Evolutionary conservation across 106 monocot species (phyloP), one percentile per base, ranked within the genome.

Genomic region (Triglochin maritima): DNA sequence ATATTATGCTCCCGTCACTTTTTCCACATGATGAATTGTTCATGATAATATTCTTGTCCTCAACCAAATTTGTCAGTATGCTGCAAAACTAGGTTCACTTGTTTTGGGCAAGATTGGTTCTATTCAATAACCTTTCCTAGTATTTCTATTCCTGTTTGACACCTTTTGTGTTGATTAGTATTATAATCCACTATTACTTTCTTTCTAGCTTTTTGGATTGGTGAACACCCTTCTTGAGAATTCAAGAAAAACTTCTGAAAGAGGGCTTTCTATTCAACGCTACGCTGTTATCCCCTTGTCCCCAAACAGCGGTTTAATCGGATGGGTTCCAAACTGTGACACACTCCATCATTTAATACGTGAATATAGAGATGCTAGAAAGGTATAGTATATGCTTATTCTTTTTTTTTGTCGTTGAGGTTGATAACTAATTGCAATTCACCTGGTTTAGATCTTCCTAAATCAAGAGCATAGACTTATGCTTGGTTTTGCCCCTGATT

Each of bases 301-400:
- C 47, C 96, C 96, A 59, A 98, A 98, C 57, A 98, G 96, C 69
- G 96, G 96, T 12, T 84, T 98, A 63, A 98, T 98, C 71, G 96
- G 75, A 61, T 98, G 96, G 96, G 96, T 98, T 79, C 91, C 96
- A 61, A 84, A 98, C 56, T 98, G 96, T 70, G 96, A 98, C 59
- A 98, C 96, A 5, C 74, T 98, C 5, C 96, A 98, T 65, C 84
- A 91, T 57, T 82, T 98, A 63, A 98, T 98, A 67, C 72, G 88
- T 56, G 96, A 98, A 77, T 98, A 91, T 47, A 77, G 96, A 63
- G 96, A 98, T 73, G 84, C 96, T 6, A 81, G 91, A 70, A 98
- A 92, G 96, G 96, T 92, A 77, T 47, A 8, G 47, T 17, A 41
- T 14, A 14, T 46, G 2, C 6, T 17, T n/a, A 7, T 17, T 59